phyloP scores from a whole-genome alignment of 1,284 basidiomycete species.

The Fomitopsis palustris region DNA sequence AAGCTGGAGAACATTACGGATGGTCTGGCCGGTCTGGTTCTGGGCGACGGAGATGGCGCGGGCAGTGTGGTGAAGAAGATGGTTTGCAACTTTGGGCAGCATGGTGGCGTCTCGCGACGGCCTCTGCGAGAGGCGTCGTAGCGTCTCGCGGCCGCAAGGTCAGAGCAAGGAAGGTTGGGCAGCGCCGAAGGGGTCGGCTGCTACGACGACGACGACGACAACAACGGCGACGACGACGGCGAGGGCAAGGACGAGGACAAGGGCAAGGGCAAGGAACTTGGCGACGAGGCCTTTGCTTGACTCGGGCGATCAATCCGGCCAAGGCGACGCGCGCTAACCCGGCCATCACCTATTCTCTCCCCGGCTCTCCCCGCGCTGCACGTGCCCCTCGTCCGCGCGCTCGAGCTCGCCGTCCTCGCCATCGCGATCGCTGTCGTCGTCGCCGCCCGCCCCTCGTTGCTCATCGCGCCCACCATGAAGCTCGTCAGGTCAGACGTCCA shows the following conservation, averaged over 20 bases:
- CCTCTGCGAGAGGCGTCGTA: neutral
- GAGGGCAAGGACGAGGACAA: neutral
- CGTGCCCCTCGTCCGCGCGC: no score
- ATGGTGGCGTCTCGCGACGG: constrained; percentile 34
- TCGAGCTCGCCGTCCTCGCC: neutral
- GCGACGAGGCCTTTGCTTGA: no score
- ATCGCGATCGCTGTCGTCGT: neutral
- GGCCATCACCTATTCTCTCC: no score
- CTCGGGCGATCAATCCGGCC: no score
- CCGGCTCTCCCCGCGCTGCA: no score
- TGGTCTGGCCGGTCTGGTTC: constrained; percentile 58
- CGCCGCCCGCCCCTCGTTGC: neutral
- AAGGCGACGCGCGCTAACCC: no score
- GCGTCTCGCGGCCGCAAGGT: neutral
- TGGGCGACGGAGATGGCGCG: constrained; percentile 73
- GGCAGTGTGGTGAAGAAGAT: constrained; percentile 68
- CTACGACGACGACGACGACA: neutral
- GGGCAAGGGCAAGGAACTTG: no score
- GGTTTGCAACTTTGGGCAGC: constrained; percentile 78
- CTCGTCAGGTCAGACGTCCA: constrained; percentile 41
- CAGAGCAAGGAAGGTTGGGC: neutral
- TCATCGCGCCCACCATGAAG: constrained; percentile 37
- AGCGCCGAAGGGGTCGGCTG: neutral
- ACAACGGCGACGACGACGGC: neutral
- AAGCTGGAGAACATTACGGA: constrained; percentile 72